phyloP scores from a whole-genome alignment of 345 rosid species.

The Dipteronia dyeriana region DNA sequence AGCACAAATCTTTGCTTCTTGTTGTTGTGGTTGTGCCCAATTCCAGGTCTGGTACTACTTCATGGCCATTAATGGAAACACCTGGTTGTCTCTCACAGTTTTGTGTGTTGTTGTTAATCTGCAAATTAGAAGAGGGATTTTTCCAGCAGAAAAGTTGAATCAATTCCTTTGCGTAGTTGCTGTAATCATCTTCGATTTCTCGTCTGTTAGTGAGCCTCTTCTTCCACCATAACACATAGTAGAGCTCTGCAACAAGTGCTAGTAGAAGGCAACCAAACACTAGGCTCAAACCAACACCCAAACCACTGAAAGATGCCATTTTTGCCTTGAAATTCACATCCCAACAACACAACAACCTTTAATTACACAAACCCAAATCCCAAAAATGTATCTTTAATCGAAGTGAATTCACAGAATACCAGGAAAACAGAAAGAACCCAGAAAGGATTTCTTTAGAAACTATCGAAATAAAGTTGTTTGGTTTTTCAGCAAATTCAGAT shows the following conservation, averaged over 20 bases:
- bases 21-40: conserved; percentile 32
- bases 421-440: no score
- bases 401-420: not conserved
- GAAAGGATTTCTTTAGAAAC: not conserved
- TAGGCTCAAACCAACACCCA: conserved; percentile 71
- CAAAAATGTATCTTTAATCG: not conserved
- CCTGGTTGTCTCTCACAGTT: conserved; percentile 25
- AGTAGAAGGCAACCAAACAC: conserved; percentile 72
- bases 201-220: conserved; percentile 46
- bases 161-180: conserved; percentile 57
- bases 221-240: conserved; percentile 85
- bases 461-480: conserved; percentile 12
- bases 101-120: conserved; percentile 19
- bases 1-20: conserved; percentile 53
- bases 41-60: conserved; percentile 44
- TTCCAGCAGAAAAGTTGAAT: conserved; percentile 65
- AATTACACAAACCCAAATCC: not conserved
- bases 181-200: conserved; percentile 46
- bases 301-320: conserved; percentile 64
- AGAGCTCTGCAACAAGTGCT: conserved; percentile 71
- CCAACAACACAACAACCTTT: conserved; percentile 24
- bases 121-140: conserved; percentile 42
- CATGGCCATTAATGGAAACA: conserved; percentile 21
- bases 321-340: conserved; percentile 45
- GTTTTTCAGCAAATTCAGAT: conserved; percentile 33